These are phyloP conservation scores for Kluyveromyces sp. DNA, from an alignment of 1,139 yeast genomes.

Conservation along the genomic window DNA sequence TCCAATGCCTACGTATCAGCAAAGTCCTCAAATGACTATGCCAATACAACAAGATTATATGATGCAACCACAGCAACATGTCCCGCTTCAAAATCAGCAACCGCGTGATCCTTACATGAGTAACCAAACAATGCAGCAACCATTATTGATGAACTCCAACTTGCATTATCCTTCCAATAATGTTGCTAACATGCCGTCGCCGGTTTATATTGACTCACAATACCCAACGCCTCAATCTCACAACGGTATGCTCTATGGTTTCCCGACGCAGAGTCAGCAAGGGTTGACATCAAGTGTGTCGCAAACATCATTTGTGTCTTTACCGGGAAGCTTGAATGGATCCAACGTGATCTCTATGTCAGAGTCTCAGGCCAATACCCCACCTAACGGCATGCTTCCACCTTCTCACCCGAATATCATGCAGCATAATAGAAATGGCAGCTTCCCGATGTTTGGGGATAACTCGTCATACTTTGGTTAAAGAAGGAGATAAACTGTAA, in stretches of 20 bases:
- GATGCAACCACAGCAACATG: constrained; percentile 4
- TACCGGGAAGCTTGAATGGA: constrained; percentile 3
- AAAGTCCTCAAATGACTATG: constrained; percentile 9
- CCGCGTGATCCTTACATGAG: constrained; percentile 2
- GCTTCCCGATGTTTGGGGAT: constrained; percentile 7
- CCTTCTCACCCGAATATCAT: constrained; percentile 2
- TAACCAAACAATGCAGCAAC: constrained; percentile 1
- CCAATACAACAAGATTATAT: constrained; percentile 9
- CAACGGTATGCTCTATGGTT: constrained; percentile 3
- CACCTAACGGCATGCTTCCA: constrained; percentile 4
- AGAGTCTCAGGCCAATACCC: constrained; percentile 4
- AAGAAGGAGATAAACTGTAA: background rate
- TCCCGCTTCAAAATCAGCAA: constrained; percentile 1
- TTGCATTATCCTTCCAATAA: constrained; percentile 6
- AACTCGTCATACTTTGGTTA: constrained; percentile 4
- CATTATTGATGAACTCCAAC: constrained; percentile 6
- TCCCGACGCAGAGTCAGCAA: constrained; percentile 2
- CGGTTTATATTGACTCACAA: constrained; percentile 5
- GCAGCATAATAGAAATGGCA: constrained; percentile 4
- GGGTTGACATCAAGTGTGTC: constrained; percentile 2
- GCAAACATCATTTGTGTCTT: constrained; percentile 7
- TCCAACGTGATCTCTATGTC: constrained; percentile 1
- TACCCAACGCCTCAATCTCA: constrained; percentile 5
- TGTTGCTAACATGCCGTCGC: constrained; percentile 1
- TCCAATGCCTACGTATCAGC: constrained; percentile 6